These are phyloP conservation scores for Suillus tomentosus DNA, from an alignment of 768 basidiomycete genomes.

Conservation along the genomic window DNA sequence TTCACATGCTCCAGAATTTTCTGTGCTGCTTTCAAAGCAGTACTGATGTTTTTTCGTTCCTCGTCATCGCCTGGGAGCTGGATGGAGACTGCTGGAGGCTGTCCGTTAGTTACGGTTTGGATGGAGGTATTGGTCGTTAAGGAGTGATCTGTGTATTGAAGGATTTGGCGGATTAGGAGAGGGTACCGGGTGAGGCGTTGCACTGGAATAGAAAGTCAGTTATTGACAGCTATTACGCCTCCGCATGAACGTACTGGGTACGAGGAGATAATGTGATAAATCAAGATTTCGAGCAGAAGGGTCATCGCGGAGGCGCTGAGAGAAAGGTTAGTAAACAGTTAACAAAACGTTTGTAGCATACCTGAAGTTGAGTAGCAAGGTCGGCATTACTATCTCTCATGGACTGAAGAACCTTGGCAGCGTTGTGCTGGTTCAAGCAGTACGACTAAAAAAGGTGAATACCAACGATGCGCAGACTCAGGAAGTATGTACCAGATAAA, in stretches of 20 bases:
- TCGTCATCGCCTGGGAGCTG: conserved; percentile 28
- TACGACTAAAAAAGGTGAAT: conserved; percentile 58
- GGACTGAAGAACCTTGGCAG: conserved; percentile 75
- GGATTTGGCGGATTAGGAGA: conserved; percentile 81
- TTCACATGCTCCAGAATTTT: conserved; percentile 79
- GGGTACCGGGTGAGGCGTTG: conserved; percentile 96
- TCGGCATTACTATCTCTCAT: conserved; percentile 68
- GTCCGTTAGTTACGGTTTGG: background rate
- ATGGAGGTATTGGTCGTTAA: conserved; percentile 25
- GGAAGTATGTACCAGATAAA: conserved; percentile 66
- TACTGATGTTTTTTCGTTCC: conserved; percentile 57
- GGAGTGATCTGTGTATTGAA: conserved; percentile 69
- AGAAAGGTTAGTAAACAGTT: conserved; percentile 4
- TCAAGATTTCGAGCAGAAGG: conserved; percentile 81
- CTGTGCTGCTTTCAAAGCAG: conserved; percentile 67
- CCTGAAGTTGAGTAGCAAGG: conserved; percentile 68
- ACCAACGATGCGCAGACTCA: background rate
- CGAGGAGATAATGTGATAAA: conserved; percentile 86
- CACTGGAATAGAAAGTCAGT: conserved; percentile 51
- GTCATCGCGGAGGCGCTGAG: conserved; percentile 73
- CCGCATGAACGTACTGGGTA: conserved; percentile 66
- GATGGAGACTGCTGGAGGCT: conserved; percentile 3
- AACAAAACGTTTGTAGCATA: conserved; percentile 23
- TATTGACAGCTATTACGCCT: background rate
- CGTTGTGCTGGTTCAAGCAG: conserved; percentile 84